phyloP scores from a whole-genome alignment of 345 rosid genomes.

The Pelargonium nanum region DNA sequence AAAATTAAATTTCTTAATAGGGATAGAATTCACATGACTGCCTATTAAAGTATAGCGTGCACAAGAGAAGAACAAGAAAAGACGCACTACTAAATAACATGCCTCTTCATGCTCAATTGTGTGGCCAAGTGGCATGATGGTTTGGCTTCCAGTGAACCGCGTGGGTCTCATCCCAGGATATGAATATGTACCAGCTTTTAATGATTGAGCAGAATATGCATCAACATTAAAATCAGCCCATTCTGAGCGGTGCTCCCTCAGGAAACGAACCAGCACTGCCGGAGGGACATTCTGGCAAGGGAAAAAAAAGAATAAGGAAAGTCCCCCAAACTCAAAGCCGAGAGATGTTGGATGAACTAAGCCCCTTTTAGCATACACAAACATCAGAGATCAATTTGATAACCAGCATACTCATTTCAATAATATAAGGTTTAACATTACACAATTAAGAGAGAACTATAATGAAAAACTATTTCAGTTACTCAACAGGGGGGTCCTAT shows the following conservation, averaged over 20 bases:
- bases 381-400: not conserved
- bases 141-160: constrained; percentile 89
- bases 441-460: not conserved
- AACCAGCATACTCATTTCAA: no score
- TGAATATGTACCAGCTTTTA: constrained; percentile 70
- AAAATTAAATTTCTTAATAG: no score
- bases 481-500: no score
- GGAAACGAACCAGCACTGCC: constrained; percentile 82
- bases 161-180: constrained; percentile 92
- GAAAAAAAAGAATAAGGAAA: constrained; percentile 5
- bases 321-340: not conserved
- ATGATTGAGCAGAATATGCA: constrained; percentile 84
- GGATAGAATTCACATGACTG: not conserved
- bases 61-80: no score
- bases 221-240: constrained; percentile 99
- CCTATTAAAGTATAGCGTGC: not conserved
- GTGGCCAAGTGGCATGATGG: constrained; percentile 94
- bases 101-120: constrained; percentile 98
- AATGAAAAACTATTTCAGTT: no score
- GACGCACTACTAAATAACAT: constrained; percentile 1
- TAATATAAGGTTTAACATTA: no score
- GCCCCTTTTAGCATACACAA: not conserved
- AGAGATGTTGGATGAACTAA: not conserved
- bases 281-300: constrained; percentile 77
- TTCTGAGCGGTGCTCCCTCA: constrained; percentile 94